Percentiles rank a stretch among this genome's conserved stretches.
These are phyloP conservation scores for Boletus vinaceobasis DNA, from an alignment of 768 basidiomycete species.

Conservation along the genomic window DNA sequence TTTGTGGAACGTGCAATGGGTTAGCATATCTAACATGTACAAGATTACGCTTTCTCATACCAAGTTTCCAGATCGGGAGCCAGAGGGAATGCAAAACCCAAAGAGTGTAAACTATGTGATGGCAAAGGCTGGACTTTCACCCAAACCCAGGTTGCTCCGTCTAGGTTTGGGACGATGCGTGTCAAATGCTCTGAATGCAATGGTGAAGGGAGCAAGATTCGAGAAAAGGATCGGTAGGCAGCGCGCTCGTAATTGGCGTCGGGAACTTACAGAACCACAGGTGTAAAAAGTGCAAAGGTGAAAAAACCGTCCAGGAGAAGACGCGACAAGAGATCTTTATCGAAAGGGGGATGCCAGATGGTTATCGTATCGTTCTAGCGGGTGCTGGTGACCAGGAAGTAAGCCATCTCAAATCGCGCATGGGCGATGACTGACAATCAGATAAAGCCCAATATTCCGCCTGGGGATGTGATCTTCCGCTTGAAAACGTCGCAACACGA, in stretches of 20 bases:
- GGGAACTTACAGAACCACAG: slow-evolving; percentile 37
- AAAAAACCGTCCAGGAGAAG: slow-evolving; percentile 81
- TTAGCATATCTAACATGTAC: slow-evolving; percentile 27
- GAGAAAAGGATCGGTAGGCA: slow-evolving; percentile 78
- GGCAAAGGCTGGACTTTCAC: slow-evolving; percentile 76
- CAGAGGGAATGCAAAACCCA: slow-evolving; percentile 79
- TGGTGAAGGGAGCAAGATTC: slow-evolving; percentile 65
- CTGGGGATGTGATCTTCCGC: slow-evolving; percentile 89
- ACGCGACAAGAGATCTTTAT: slow-evolving; percentile 84
- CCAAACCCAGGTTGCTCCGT: slow-evolving; percentile 51
- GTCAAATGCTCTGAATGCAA: slow-evolving; percentile 65
- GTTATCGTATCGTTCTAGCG: slow-evolving; percentile 81
- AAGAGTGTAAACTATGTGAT: slow-evolving; percentile 74
- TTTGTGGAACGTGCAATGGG: slow-evolving; percentile 83
- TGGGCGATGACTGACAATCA: slow-evolving; percentile 4
- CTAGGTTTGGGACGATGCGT: slow-evolving; percentile 48
- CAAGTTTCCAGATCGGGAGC: slow-evolving; percentile 66
- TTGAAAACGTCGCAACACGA: slow-evolving; percentile 66
- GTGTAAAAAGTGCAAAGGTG: slow-evolving; percentile 95
- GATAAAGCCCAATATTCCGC: slow-evolving; percentile 76
- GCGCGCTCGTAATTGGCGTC: background rate
- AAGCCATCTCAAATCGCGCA: slow-evolving; percentile 8
- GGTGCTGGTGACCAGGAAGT: slow-evolving; percentile 93
- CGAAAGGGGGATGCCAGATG: slow-evolving; percentile 82
- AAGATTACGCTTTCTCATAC: slow-evolving; percentile 1